Evolutionary conservation across 1,284 basidiomycete species (phyloP).

Genomic region (Marasmius sp.): DNA sequence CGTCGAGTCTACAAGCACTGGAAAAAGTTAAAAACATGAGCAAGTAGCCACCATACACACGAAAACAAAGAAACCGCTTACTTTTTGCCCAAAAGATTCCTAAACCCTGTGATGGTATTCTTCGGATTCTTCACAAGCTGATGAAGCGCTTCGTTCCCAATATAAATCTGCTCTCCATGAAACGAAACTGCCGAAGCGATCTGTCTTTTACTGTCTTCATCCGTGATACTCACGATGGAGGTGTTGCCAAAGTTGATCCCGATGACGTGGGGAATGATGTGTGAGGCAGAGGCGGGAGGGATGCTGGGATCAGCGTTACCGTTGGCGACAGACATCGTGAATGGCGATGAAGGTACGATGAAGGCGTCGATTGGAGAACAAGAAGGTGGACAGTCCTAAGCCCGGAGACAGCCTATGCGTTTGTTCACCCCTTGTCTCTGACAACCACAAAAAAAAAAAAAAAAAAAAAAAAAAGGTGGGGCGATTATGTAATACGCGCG

Average conservation of each 20-base stretch:
- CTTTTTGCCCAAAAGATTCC: constrained; percentile 93
- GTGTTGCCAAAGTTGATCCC: constrained; percentile 98
- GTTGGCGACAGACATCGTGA: constrained; percentile 3
- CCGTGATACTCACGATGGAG: constrained; percentile 95
- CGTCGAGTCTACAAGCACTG: constrained; percentile 58
- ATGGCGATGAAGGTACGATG: background rate
- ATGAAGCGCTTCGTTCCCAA: constrained; percentile 93
- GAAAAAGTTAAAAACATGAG: constrained; percentile 2
- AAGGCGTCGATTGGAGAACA: too few species aligned
- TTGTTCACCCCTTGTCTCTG: too few species aligned
- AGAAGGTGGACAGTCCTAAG: too few species aligned
- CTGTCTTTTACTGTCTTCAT: constrained; percentile 98
- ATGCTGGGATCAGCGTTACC: background rate
- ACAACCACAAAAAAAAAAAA: too few species aligned
- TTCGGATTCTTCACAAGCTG: constrained; percentile 94
- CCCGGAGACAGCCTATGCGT: too few species aligned
- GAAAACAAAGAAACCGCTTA: constrained; percentile 44
- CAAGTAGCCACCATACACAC: background rate
- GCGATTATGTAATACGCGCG: background rate
- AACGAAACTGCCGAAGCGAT: constrained; percentile 95
- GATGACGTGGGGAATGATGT: constrained; percentile 59
- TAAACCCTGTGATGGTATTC: constrained; percentile 94
- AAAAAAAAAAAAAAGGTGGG: background rate
- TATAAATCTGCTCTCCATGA: constrained; percentile 85
- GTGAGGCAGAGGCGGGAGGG: background rate